Evolutionary conservation across 345 rosid genomes (phyloP), one percentile per base, ranked within the genome.

Genomic region (Salix arbutifolia): DNA sequence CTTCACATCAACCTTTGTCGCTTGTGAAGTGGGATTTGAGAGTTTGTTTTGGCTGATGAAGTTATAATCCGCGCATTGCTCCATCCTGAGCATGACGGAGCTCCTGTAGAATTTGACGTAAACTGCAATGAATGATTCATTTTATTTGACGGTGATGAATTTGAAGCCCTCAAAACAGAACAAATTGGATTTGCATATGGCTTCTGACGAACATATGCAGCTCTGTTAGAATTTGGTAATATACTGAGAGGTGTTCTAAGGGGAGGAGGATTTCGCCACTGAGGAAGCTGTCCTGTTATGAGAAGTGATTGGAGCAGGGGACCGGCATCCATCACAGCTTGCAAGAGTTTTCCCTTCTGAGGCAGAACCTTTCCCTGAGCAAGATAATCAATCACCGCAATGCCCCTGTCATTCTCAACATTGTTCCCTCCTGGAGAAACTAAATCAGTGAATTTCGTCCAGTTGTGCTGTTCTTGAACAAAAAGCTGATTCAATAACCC

Each of bases 261-360:
- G 38, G 84, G 87, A 35, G 90, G 89, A 70, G 90, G 89, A 46
- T 85, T 87, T 79, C 67, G 60, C 91, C 89, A 86, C 72, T 38
- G 81, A 0, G 90, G 89, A 77, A 85, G 77, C 25, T 83, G 81
- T 19, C 89, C 84, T 0, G 82, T 70, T 11, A 84, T 26, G 64
- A 85, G 52, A 35, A 85, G 70, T 0, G 87, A 79, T 78, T 80
- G 76, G 62, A 90, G 82, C 53, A 85, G 84, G 1, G 83, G 81
- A 7, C 80, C 83, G 19, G 88, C 85, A 14, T 81, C 83, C 9
- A 60, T 74, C 18, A 86, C 85, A 25, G 85, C 80, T 74, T 85
- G 81, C 76, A 78, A 35, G 44, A 88, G 85, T 67, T 79, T 85
- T 53, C 91, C 91, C 38, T 83, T 80, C 66, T 85, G 80, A 68